phyloP scores from a whole-genome alignment of 1,139 yeast genomes.

The Yamadazyma aaseri region DNA sequence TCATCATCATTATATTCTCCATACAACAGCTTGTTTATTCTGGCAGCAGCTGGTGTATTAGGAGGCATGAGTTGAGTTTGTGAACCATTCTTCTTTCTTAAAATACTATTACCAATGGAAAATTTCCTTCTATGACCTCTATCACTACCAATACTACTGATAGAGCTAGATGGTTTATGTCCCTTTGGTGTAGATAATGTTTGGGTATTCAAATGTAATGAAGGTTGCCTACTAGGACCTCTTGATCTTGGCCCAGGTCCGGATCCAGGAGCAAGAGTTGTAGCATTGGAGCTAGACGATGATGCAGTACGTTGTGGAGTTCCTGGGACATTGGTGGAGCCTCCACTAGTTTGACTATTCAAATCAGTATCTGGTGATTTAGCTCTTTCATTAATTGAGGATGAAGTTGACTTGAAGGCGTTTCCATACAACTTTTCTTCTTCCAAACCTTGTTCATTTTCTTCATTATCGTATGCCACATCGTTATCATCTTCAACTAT shows the following conservation, averaged over 20 bases:
- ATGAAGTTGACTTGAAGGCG: slow-evolving; percentile 40
- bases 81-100: slow-evolving; percentile 49
- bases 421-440: slow-evolving; percentile 43
- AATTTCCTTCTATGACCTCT: slow-evolving; percentile 58
- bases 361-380: slow-evolving; percentile 27
- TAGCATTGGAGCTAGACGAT: slow-evolving; percentile 4
- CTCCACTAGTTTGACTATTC: slow-evolving; percentile 1
- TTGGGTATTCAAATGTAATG: slow-evolving; percentile 33
- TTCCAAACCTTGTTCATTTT: slow-evolving; percentile 24
- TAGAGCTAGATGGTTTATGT: slow-evolving; percentile 23
- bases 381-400: slow-evolving; percentile 27
- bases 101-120: slow-evolving; percentile 56
- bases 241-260: slow-evolving; percentile 11
- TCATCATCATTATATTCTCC: slow-evolving; percentile 39
- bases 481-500: slow-evolving; percentile 16
- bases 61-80: slow-evolving; percentile 48
- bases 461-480: slow-evolving; percentile 22
- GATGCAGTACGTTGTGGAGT: background rate
- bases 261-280: slow-evolving; percentile 5
- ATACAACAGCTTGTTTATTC: slow-evolving; percentile 34
- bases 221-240: slow-evolving; percentile 40
- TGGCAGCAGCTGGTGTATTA: slow-evolving; percentile 52
- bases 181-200: slow-evolving; percentile 18
- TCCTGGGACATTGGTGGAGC: slow-evolving; percentile 4
- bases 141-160: slow-evolving; percentile 18